Evolutionary conservation across 2,329 filamentous ascomycete genomes (phyloP).

Genomic region (Xylogone sp.): DNA sequence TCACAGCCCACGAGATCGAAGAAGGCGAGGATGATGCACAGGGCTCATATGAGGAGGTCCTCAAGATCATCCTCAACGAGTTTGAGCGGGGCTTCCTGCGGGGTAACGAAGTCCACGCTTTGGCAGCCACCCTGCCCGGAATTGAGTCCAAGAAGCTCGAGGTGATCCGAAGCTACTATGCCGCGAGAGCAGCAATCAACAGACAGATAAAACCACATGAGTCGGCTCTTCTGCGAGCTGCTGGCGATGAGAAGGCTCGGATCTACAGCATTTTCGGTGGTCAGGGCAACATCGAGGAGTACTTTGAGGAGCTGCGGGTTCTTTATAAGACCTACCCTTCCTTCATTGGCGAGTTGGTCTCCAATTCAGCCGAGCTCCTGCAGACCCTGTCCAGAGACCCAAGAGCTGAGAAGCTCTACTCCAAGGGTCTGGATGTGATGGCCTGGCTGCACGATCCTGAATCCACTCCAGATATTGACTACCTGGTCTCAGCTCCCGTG

Average conservation of each 20-base stretch:
- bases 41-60: conserved; percentile 85
- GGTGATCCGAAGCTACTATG: conserved; percentile 88
- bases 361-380: conserved; percentile 78
- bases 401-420: conserved; percentile 88
- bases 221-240: conserved; percentile 86
- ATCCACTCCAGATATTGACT: conserved; percentile 87
- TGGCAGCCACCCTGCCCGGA: conserved; percentile 81
- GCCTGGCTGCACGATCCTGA: conserved; percentile 88
- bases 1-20: conserved; percentile 82
- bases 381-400: conserved; percentile 79
- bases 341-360: conserved; percentile 83
- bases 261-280: conserved; percentile 95
- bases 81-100: conserved; percentile 94
- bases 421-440: conserved; percentile 95
- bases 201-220: conserved; percentile 88
- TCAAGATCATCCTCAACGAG: conserved; percentile 90
- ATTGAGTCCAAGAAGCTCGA: conserved; percentile 90
- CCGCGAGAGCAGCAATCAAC: conserved; percentile 77
- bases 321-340: conserved; percentile 88
- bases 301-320: conserved; percentile 94
- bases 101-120: conserved; percentile 92
- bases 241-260: conserved; percentile 75
- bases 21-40: conserved; percentile 87
- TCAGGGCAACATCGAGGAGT: conserved; percentile 98
- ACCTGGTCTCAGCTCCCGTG: conserved; percentile 89